Evolutionary conservation across 1,284 basidiomycete genomes (phyloP).

Genomic region (Rhizoctonia solani): DNA sequence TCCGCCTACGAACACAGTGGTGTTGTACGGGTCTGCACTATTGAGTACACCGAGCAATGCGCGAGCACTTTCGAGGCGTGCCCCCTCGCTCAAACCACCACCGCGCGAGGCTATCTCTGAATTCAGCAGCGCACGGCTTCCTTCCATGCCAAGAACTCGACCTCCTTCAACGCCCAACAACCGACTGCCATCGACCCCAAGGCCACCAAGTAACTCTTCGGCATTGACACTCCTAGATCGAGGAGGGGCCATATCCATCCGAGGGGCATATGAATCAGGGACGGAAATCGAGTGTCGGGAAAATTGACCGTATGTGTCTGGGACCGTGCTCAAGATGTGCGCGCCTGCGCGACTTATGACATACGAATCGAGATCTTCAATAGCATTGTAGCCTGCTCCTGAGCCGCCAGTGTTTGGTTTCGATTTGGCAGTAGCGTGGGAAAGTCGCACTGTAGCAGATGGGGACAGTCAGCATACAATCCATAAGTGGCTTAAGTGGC

Average conservation of each 20-base stretch:
- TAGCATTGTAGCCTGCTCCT: conserved; percentile 43
- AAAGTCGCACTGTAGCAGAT: conserved; percentile 71
- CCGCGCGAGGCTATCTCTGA: not conserved
- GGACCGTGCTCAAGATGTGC: too few relatives aligned
- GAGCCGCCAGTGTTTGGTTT: conserved; percentile 60
- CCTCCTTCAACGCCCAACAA: conserved; percentile 17
- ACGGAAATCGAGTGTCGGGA: not conserved
- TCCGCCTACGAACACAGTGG: conserved; percentile 90
- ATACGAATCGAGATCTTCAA: conserved; percentile 25
- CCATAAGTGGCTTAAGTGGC: too few relatives aligned
- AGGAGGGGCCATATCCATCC: not conserved
- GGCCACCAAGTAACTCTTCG: conserved; percentile 19
- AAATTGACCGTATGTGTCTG: not conserved
- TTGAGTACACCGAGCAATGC: conserved; percentile 80
- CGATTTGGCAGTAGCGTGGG: conserved; percentile 85
- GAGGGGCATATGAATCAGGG: not conserved
- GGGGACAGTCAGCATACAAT: too few relatives aligned
- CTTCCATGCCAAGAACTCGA: conserved; percentile 1
- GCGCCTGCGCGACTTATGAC: too few relatives aligned
- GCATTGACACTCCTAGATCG: conserved; percentile 27
- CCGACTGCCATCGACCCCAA: conserved; percentile 14
- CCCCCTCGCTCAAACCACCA: conserved; percentile 13
- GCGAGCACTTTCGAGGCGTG: conserved; percentile 51
- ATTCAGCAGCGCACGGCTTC: not conserved
- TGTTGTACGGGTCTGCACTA: conserved; percentile 86